A percentile compares a stretch with the other conserved stretches of the same genome.
Evolutionary conservation across 305 asterid species (phyloP).

Genomic region (Fraxinus albicans): DNA sequence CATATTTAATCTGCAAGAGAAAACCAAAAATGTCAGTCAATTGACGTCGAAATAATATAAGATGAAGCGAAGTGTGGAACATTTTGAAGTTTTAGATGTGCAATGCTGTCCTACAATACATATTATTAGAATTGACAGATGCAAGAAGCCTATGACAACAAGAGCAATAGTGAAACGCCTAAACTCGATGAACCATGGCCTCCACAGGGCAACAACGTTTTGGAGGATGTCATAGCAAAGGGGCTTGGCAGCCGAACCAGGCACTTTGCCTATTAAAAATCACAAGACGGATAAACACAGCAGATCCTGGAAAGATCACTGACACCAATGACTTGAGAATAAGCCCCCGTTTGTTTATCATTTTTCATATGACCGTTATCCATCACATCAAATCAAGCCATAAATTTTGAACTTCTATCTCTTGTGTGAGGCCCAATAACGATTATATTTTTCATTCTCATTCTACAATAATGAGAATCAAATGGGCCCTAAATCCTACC

Average conservation of each 20-base stretch:
- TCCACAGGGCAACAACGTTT: background rate
- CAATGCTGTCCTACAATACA: background rate
- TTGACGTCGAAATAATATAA: background rate
- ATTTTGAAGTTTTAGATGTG: background rate
- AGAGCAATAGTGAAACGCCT: background rate
- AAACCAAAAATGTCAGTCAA: background rate
- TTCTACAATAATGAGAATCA: no score
- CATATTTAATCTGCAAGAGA: slow-evolving; percentile 63
- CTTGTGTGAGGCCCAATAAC: no score
- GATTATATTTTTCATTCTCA: no score
- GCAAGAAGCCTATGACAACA: background rate
- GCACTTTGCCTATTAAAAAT: background rate
- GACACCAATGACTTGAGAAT: background rate
- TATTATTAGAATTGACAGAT: background rate
- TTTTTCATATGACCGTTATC: no score
- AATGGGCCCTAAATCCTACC: background rate
- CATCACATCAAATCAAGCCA: no score
- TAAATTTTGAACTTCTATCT: no score
- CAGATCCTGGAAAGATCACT: background rate
- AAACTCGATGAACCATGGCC: background rate
- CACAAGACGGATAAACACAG: background rate
- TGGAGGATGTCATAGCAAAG: background rate
- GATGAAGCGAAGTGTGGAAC: background rate
- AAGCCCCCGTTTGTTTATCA: no score
- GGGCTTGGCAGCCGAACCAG: background rate